Evolutionary conservation across 306 rosid species (phyloP).

Genomic region (Canavalia gladiata): DNA sequence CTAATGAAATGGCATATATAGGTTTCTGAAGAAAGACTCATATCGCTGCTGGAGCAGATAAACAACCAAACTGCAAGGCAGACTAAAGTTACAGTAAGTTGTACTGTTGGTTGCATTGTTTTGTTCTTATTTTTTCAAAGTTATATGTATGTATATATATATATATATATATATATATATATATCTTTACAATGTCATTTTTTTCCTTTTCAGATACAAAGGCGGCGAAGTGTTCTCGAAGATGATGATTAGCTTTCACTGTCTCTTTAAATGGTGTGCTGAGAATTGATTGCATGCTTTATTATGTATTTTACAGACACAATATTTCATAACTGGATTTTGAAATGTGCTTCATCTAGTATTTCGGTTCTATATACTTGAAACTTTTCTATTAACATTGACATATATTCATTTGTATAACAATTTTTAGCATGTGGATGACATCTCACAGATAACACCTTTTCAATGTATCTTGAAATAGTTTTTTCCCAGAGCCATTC

Average conservation of each 20-base stretch:
- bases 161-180: too few species aligned
- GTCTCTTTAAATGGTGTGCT: slow-evolving; percentile 39
- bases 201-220: slow-evolving; percentile 74
- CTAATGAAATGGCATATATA: slow-evolving; percentile 46
- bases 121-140: background rate
- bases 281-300: slow-evolving; percentile 30
- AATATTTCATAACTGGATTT: slow-evolving; percentile 40
- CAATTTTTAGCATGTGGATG: slow-evolving; percentile 33
- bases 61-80: slow-evolving; percentile 89
- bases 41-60: slow-evolving; percentile 93
- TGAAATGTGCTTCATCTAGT: slow-evolving; percentile 39
- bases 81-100: slow-evolving; percentile 95
- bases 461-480: background rate
- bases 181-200: background rate
- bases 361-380: slow-evolving; percentile 44
- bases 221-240: slow-evolving; percentile 97
- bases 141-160: background rate
- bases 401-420: slow-evolving; percentile 4
- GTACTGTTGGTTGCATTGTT: background rate
- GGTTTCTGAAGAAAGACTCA: slow-evolving; percentile 97
- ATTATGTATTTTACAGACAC: slow-evolving; percentile 37
- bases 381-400: slow-evolving; percentile 8
- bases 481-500: too few species aligned
- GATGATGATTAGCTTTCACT: slow-evolving; percentile 77
- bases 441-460: slow-evolving; percentile 3